Percentiles rank a stretch among this genome's conserved stretches.
These are phyloP conservation scores for Pseudoneurospora amorphoporcata DNA, from an alignment of 495 filamentous ascomycete genomes.

Conservation along the genomic window DNA sequence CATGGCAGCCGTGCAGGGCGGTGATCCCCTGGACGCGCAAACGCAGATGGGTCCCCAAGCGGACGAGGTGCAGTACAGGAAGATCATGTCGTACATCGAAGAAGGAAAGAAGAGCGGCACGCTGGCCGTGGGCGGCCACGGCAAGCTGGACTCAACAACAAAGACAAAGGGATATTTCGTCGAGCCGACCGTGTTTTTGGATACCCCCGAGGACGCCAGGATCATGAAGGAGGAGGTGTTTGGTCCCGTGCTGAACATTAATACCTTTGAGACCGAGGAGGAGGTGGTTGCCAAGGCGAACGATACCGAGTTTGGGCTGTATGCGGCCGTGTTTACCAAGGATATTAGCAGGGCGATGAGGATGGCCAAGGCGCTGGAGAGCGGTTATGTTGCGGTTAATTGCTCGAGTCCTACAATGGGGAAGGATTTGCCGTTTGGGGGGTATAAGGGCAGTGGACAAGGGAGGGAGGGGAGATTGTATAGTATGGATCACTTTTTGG, in stretches of 20 bases:
- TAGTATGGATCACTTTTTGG: slow-evolving; percentile 39
- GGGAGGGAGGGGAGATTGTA: slow-evolving; percentile 28
- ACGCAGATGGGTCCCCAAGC: slow-evolving; percentile 58
- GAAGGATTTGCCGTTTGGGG: slow-evolving; percentile 33
- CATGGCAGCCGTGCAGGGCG: slow-evolving; percentile 48
- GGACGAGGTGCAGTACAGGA: slow-evolving; percentile 27
- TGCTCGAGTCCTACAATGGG: slow-evolving; percentile 27
- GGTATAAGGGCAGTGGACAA: slow-evolving; percentile 33
- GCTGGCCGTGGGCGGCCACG: slow-evolving; percentile 18
- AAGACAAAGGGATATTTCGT: slow-evolving; percentile 42
- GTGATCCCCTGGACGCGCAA: slow-evolving; percentile 47
- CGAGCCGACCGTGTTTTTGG: slow-evolving; percentile 61
- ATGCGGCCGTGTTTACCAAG: slow-evolving; percentile 64
- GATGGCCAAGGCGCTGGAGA: slow-evolving; percentile 55
- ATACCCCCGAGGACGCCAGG: slow-evolving; percentile 53
- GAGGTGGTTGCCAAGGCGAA: slow-evolving; percentile 63
- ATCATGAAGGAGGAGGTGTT: slow-evolving; percentile 44
- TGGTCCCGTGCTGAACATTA: slow-evolving; percentile 65
- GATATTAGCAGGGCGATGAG: slow-evolving; percentile 59
- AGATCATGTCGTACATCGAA: slow-evolving; percentile 25
- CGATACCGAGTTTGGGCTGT: slow-evolving; percentile 60
- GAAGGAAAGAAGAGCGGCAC: slow-evolving; percentile 23
- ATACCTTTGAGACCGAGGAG: slow-evolving; percentile 53
- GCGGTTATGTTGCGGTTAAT: slow-evolving; percentile 44
- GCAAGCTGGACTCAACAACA: slow-evolving; percentile 13